These are phyloP conservation scores for Larix kaempferi DNA, from an alignment of 75 land plant genomes.

Conservation along the genomic window DNA sequence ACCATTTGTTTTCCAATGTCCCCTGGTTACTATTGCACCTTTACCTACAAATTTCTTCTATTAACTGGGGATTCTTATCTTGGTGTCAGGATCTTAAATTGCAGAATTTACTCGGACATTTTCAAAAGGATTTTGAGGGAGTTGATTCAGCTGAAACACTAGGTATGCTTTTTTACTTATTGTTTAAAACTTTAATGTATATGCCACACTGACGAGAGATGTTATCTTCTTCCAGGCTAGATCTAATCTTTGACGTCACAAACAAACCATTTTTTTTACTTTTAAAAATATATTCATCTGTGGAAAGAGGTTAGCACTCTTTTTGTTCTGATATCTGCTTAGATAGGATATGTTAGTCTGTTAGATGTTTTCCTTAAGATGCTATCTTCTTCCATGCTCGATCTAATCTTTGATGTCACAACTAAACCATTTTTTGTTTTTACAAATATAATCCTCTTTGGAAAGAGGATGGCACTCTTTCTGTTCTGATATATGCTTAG, in stretches of 20 bases:
- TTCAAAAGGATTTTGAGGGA: background rate
- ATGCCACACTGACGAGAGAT: background rate
- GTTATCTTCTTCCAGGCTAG: background rate
- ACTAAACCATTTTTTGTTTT: too few relatives aligned
- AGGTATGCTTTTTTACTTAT: slow-evolving; percentile 2
- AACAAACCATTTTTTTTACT: background rate
- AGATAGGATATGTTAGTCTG: background rate
- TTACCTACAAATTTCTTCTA: background rate
- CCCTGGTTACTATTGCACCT: background rate
- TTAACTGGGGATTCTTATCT: background rate
- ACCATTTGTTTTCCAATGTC: background rate
- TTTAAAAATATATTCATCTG: background rate
- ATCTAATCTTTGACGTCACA: background rate
- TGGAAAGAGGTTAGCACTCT: background rate
- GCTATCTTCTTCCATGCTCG: too few relatives aligned
- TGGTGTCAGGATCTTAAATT: background rate
- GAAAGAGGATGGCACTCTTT: too few relatives aligned
- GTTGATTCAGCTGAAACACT: background rate
- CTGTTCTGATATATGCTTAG: too few relatives aligned
- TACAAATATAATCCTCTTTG: too few relatives aligned
- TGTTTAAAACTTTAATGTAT: too few relatives aligned
- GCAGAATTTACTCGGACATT: background rate
- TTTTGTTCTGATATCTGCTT: background rate
- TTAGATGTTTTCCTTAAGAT: too few relatives aligned
- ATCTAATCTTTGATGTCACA: too few relatives aligned